Conservation (phyloP, 495 filamentous ascomycete species). For the Monascus purpureus region DNA sequence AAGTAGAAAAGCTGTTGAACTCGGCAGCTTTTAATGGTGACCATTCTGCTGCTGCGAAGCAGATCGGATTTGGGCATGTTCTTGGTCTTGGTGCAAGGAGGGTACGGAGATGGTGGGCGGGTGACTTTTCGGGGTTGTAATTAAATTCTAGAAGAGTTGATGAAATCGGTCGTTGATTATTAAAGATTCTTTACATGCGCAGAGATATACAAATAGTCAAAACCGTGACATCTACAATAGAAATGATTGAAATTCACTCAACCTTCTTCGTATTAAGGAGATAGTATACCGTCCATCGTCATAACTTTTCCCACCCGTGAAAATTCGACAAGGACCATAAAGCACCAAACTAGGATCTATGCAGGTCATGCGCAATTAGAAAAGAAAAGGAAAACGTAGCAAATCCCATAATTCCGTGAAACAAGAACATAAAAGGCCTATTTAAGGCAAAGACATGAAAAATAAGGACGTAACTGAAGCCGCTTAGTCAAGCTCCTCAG, state of each 20-base stretch:
- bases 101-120: constrained; percentile 30
- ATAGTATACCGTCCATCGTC: constrained; percentile 7
- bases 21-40: constrained; percentile 4
- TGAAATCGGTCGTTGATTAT: too few relatives aligned
- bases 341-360: constrained; percentile 27
- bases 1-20: constrained; percentile 42
- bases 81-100: constrained; percentile 17
- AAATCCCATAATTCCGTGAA: constrained; percentile 34
- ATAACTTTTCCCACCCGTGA: constrained; percentile 14
- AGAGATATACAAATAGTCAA: too few relatives aligned
- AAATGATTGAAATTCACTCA: constrained; percentile 8
- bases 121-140: constrained; percentile 25
- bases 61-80: constrained; percentile 19
- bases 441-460: constrained; percentile 14
- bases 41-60: background rate
- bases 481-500: constrained; percentile 41
- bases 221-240: background rate
- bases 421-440: constrained; percentile 40
- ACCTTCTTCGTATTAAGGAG: constrained; percentile 10
- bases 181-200: too few relatives aligned
- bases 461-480: constrained; percentile 27
- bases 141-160: too few relatives aligned
- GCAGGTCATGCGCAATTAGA: constrained; percentile 32
- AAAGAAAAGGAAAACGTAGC: constrained; percentile 31
- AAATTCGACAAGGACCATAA: constrained; percentile 11